A percentile compares a stretch with the other conserved stretches of the same genome.
Conservation (phyloP, 306 rosid species). For the Psophocarpus tetragonolobus region DNA sequence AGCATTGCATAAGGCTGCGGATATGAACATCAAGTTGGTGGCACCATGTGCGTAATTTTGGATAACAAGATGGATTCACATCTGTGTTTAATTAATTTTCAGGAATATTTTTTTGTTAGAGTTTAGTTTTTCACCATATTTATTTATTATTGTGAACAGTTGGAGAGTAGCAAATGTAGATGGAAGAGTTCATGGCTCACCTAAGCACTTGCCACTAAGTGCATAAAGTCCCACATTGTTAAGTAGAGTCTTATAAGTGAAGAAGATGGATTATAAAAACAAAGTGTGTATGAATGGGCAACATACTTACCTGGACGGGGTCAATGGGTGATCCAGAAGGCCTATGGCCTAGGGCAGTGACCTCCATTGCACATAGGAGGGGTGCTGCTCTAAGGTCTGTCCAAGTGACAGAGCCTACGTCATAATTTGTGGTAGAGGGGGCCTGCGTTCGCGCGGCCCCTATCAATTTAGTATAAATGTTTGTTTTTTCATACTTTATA, state of each 20-base stretch:
- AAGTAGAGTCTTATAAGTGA: no score
- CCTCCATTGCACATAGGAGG: no score
- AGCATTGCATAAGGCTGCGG: background rate
- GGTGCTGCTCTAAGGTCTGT: constrained; percentile 64
- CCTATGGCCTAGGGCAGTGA: constrained; percentile 49
- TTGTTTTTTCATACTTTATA: no score
- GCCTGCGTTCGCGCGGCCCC: constrained; percentile 87
- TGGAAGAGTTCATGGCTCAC: no score
- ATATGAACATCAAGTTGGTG: no score
- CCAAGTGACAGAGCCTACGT: constrained; percentile 59
- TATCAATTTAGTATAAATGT: background rate
- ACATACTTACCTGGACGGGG: constrained; percentile 68
- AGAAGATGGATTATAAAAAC: background rate
- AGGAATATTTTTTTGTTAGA: no score
- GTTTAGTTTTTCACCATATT: background rate
- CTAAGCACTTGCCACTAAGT: no score
- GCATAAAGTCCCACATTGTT: background rate
- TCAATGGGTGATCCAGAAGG: constrained; percentile 57
- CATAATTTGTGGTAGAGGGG: constrained; percentile 73
- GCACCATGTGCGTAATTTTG: background rate
- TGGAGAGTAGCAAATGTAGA: no score
- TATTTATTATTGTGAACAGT: no score
- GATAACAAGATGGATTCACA: no score
- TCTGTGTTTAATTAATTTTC: no score
- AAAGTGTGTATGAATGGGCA: background rate